These are phyloP conservation scores for Ustilaginoidea virens DNA, from an alignment of 2,329 filamentous ascomycete species.

Conservation along the genomic window DNA sequence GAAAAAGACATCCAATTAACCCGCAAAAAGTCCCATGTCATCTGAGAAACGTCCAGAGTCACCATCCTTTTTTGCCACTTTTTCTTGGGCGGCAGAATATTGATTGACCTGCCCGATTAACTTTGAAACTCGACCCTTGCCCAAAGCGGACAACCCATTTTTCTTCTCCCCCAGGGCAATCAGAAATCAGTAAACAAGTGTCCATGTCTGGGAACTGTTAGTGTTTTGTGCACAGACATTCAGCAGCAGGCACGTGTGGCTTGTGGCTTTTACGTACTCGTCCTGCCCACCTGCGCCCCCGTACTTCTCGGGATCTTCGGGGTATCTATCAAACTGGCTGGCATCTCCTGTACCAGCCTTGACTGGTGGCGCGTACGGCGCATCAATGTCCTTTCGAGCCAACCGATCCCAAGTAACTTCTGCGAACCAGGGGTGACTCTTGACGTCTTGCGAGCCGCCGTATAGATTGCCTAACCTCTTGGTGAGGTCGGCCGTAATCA, in stretches of 20 bases:
- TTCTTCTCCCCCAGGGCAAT: slow-evolving; percentile 7
- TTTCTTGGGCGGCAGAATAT: no score
- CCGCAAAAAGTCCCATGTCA: no score
- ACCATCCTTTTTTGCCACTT: no score
- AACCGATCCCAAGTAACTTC: slow-evolving; percentile 97
- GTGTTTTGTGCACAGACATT: slow-evolving; percentile 3
- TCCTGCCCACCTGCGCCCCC: slow-evolving; percentile 57
- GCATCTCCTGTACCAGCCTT: slow-evolving; percentile 88
- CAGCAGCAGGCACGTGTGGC: no score
- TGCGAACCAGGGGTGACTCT: slow-evolving; percentile 89
- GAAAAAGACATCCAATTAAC: no score
- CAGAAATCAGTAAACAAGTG: slow-evolving; percentile 65
- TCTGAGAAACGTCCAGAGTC: no score
- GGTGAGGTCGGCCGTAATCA: slow-evolving; percentile 90
- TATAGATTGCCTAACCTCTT: slow-evolving; percentile 92
- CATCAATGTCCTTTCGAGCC: slow-evolving; percentile 92
- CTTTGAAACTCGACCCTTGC: no score
- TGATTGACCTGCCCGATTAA: no score
- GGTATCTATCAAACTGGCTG: slow-evolving; percentile 95
- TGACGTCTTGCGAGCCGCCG: slow-evolving; percentile 80
- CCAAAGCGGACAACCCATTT: neutral
- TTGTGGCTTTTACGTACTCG: slow-evolving; percentile 47
- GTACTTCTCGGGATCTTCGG: slow-evolving; percentile 90
- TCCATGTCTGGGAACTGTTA: slow-evolving; percentile 38
- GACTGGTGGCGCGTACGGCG: slow-evolving; percentile 91